A percentile compares a stretch with the other conserved stretches of the same genome.
These are phyloP conservation scores for Wickerhamomyces queroliae DNA, from an alignment of 805 yeast species.

Conservation along the genomic window DNA sequence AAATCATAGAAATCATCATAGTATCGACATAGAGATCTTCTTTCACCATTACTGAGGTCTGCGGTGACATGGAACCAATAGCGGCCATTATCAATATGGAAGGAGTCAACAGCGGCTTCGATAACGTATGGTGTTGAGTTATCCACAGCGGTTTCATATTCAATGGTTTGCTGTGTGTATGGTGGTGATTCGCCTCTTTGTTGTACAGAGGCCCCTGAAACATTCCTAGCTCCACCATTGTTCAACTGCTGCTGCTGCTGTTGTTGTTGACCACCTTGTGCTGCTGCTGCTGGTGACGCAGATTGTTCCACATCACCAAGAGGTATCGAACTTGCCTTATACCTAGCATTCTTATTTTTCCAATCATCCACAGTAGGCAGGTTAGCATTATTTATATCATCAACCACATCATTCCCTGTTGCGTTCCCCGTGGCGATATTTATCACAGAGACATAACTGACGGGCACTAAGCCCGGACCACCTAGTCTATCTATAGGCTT, in stretches of 20 bases:
- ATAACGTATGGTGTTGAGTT: conserved; percentile 17
- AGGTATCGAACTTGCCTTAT: conserved; percentile 84
- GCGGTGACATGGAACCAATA: conserved; percentile 82
- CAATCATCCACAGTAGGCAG: conserved; percentile 94
- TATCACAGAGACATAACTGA: conserved; percentile 78
- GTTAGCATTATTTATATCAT: conserved; percentile 57
- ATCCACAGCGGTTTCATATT: conserved; percentile 6
- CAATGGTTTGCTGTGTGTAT: conserved; percentile 2
- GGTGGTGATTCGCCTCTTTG: conserved; percentile 11
- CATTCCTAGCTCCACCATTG: conserved; percentile 2
- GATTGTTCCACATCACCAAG: conserved; percentile 49
- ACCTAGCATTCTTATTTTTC: conserved; percentile 86
- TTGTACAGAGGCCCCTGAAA: conserved; percentile 6
- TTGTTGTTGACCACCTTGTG: conserved; percentile 7
- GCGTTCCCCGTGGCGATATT: conserved; percentile 65
- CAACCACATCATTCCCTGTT: conserved; percentile 46
- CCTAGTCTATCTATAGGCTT: conserved; percentile 93
- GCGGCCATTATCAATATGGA: conserved; percentile 75
- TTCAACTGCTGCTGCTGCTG: conserved; percentile 10
- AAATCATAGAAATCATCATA: conserved; percentile 96
- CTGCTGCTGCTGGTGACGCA: too few relatives aligned
- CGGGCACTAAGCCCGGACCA: conserved; percentile 96
- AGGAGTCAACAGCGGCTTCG: conserved; percentile 70
- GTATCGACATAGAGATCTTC: conserved; percentile 72
- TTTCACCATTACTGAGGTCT: conserved; percentile 58